Evolutionary conservation across 495 filamentous ascomycete genomes (phyloP), one percentile per base, ranked within the genome.

Genomic region (Viridothelium virens): DNA sequence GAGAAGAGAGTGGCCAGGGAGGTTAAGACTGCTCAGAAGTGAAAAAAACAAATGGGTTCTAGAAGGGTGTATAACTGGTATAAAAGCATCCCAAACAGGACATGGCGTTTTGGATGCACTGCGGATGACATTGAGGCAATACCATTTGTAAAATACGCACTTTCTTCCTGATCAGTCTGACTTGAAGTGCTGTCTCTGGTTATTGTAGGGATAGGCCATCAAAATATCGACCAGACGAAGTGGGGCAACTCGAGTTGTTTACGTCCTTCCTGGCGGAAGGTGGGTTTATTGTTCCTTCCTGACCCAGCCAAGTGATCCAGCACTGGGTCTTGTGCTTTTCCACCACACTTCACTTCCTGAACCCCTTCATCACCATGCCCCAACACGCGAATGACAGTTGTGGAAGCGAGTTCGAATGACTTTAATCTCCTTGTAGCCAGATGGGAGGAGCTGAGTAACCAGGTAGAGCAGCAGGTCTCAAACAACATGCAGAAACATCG

Each of bases 381-480:
- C 31, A 18, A 53, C 10, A 59, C 53, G 18, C 31, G 25, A 36
- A 59, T 59, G 53, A 59, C 53, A 9, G 6, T 36, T 59, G 25
- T 59, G 5, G 25, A 59, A 36, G 31, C 53, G 5, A 31, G 33
- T 31, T 33, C 53, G 31, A 18, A 59, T 14, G 53, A 59, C 31
- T 59, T 59, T 59, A 33, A 59, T 36, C 53, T 59, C 6, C 53
- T 59, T 33, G 25, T 18, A 59, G 53, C 53, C 53, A 14, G 53
- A 36, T 59, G 53, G 53, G 53, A 59, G 53, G 53, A 59, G 53
- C 31, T 59, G 18, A 59, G 53, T 59, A 59, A 36, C 53, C 53
- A 3, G 18, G 53, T 31, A 59, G 31, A 7, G 6, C 53, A 36
- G 31, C 18, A 59, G 53, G 10, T 31, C n/a, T 14, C 53, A 7